A percentile compares a stretch with the other conserved stretches of the same genome.
phyloP scores from a whole-genome alignment of 192 early-diverging fungal species.

The Pilaira anomala region DNA sequence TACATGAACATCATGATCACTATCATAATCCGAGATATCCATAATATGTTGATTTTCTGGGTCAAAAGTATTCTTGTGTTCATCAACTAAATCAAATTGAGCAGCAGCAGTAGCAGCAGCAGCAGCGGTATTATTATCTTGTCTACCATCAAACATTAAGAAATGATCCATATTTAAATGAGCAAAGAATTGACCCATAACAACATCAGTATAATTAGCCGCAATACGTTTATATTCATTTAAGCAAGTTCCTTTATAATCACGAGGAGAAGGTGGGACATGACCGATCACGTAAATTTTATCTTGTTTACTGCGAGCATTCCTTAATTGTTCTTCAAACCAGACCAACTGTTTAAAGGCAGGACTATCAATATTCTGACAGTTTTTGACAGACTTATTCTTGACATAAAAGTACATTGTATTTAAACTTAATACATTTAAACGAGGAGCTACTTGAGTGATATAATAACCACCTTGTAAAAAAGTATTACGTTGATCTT shows the following conservation, averaged over 20 bases:
- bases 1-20: constrained; percentile 6
- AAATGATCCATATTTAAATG: constrained; percentile 34
- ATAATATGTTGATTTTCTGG: background rate
- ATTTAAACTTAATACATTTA: constrained; percentile 52
- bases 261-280: constrained; percentile 31
- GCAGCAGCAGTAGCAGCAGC: too few species aligned
- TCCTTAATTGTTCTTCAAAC: constrained; percentile 21
- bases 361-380: constrained; percentile 8
- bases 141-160: constrained; percentile 18
- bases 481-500: constrained; percentile 46
- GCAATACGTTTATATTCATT: constrained; percentile 17
- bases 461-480: constrained; percentile 58
- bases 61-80: too few species aligned
- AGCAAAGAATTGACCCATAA: constrained; percentile 21
- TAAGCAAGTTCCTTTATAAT: constrained; percentile 22
- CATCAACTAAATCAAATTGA: too few species aligned
- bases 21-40: background rate
- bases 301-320: constrained; percentile 13
- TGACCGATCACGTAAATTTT: constrained; percentile 34
- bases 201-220: constrained; percentile 15
- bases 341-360: constrained; percentile 27
- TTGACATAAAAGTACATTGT: constrained; percentile 34
- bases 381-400: constrained; percentile 27
- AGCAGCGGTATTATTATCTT: too few species aligned
- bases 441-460: constrained; percentile 37